These are phyloP conservation scores for Aspergillus sergii DNA, from an alignment of 2,329 filamentous ascomycete genomes.

Conservation along the genomic window DNA sequence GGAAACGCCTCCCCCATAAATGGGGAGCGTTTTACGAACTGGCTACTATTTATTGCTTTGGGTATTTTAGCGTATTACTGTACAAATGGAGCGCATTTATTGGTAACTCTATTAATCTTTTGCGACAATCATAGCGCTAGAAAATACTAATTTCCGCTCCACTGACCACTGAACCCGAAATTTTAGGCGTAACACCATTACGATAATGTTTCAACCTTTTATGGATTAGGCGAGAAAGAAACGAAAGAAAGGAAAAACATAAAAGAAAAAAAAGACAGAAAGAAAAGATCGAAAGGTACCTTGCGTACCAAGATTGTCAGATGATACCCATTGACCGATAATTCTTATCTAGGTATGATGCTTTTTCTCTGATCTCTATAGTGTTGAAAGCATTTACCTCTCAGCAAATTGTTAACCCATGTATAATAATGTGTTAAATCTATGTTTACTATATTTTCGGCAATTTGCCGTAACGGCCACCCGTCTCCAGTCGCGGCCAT, in stretches of 20 bases:
- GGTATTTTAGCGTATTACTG: constrained; percentile 5
- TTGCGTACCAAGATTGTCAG: constrained; percentile 2
- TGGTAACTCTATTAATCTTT: constrained; percentile 6
- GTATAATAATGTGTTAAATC: constrained; percentile 8
- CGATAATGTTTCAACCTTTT: constrained; percentile 1
- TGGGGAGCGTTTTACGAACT: background rate
- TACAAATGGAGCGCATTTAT: constrained; percentile 6
- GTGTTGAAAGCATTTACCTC: background rate
- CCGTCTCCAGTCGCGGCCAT: constrained; percentile 11
- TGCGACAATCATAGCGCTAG: background rate
- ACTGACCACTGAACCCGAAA: constrained; percentile 4
- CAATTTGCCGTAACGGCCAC: constrained; percentile 7
- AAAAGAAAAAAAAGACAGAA: background rate
- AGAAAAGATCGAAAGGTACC: constrained; percentile 1
- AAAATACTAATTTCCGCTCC: constrained; percentile 5
- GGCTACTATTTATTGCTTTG: constrained; percentile 3
- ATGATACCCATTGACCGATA: constrained; percentile 6
- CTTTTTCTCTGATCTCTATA: constrained; percentile 1
- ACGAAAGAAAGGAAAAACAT: background rate
- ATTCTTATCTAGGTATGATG: background rate
- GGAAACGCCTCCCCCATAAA: background rate
- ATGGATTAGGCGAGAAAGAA: background rate
- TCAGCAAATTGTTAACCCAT: background rate
- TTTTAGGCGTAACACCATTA: constrained; percentile 4
- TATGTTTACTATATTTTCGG: constrained; percentile 13